These are phyloP conservation scores for Fusarium sp. DNA, from an alignment of 2,329 filamentous ascomycete genomes.

Conservation along the genomic window DNA sequence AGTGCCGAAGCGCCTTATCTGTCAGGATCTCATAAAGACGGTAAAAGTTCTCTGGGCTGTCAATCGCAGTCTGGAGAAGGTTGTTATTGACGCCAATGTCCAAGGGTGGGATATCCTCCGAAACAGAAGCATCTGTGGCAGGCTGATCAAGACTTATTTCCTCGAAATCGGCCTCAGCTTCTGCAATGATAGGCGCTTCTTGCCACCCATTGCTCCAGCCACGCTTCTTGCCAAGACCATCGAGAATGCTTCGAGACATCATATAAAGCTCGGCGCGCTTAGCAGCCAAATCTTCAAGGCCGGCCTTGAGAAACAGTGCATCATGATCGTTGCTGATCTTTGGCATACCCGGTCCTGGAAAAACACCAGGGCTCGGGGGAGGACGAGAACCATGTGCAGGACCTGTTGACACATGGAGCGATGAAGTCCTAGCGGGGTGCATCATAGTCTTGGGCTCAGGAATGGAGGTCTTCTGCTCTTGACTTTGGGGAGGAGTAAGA, in stretches of 20 bases:
- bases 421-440: constrained; percentile 75
- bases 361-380: constrained; percentile 65
- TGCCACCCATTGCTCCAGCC: constrained; percentile 85
- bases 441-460: constrained; percentile 79
- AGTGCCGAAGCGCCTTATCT: constrained; percentile 85
- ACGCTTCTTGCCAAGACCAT: constrained; percentile 77
- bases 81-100: constrained; percentile 58
- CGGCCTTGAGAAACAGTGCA: constrained; percentile 69
- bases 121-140: constrained; percentile 14
- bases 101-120: constrained; percentile 39
- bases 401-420: constrained; percentile 62
- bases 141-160: constrained; percentile 67
- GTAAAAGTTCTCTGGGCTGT: constrained; percentile 74
- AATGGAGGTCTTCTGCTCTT: constrained; percentile 73
- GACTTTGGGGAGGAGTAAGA: constrained; percentile 59
- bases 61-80: constrained; percentile 71
- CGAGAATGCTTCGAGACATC: constrained; percentile 83
- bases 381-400: constrained; percentile 54
- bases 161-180: constrained; percentile 64
- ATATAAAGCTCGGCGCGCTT: constrained; percentile 85
- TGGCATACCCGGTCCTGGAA: constrained; percentile 62
- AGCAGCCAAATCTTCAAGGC: constrained; percentile 85
- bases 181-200: constrained; percentile 66
- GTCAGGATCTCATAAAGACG: constrained; percentile 81
- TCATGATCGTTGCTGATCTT: constrained; percentile 58